Evolutionary conservation across 2,329 filamentous ascomycete species (phyloP).

Genomic region (Pseudogymnoascus sp.): DNA sequence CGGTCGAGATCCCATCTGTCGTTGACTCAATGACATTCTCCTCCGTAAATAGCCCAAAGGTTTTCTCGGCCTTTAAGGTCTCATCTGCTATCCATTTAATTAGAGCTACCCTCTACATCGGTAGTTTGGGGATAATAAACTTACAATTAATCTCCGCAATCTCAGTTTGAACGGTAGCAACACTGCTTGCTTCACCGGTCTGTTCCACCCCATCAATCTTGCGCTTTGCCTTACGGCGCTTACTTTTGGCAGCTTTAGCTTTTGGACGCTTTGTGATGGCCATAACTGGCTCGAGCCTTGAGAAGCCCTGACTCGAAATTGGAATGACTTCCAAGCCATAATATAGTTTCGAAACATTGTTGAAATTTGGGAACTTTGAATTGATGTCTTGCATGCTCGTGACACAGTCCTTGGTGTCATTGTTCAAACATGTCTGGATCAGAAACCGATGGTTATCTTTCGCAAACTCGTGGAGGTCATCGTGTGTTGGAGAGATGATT

Average conservation of each 20-base stretch:
- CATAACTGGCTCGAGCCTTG: background rate
- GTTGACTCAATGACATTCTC: background rate
- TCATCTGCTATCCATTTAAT: background rate
- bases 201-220: background rate
- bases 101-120: background rate
- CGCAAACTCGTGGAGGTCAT: background rate
- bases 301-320: background rate
- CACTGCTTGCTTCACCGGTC: background rate
- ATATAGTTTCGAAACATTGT: background rate
- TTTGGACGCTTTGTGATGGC: background rate
- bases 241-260: background rate
- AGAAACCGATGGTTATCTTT: background rate
- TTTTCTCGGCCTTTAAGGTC: background rate
- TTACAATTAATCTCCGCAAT: background rate
- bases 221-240: background rate
- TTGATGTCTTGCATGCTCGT: background rate
- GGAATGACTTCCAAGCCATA: background rate
- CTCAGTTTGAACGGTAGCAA: background rate
- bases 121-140: background rate
- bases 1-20: background rate
- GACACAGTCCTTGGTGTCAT: background rate
- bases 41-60: background rate
- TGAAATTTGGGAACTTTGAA: background rate
- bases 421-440: background rate
- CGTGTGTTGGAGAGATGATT: background rate